Evolutionary conservation across 2,329 filamentous ascomycete species (phyloP).

Genomic region (Scytalidium lignicola): DNA sequence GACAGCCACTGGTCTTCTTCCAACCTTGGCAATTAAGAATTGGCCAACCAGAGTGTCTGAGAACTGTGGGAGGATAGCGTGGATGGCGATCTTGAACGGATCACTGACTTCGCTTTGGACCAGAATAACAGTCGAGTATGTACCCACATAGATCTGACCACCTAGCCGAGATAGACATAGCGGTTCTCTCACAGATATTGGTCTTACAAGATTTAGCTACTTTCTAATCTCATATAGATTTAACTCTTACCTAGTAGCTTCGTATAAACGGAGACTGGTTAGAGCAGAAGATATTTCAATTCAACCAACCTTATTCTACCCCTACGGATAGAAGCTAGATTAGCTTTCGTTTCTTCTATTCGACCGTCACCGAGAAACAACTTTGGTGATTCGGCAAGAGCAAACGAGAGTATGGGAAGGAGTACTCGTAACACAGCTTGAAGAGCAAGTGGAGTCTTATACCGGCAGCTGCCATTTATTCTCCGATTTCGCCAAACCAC

Average conservation of each 20-base stretch:
- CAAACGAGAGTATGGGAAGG: conserved; percentile 24
- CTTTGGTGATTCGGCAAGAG: conserved; percentile 20
- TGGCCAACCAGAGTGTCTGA: conserved; percentile 31
- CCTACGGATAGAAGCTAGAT: conserved; percentile 32
- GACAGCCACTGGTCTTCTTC: conserved; percentile 31
- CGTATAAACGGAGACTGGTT: conserved; percentile 9
- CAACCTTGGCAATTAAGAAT: conserved; percentile 29
- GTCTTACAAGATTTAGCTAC: conserved; percentile 29
- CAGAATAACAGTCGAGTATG: conserved; percentile 34
- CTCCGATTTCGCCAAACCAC: conserved; percentile 29
- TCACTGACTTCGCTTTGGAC: conserved; percentile 28
- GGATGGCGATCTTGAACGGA: conserved; percentile 30
- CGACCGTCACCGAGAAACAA: conserved; percentile 45
- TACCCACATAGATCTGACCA: conserved; percentile 37
- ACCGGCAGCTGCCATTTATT: conserved; percentile 22
- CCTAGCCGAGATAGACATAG: conserved; percentile 25
- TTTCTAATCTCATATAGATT: conserved; percentile 33
- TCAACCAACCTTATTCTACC: conserved; percentile 10
- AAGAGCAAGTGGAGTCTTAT: conserved; percentile 31
- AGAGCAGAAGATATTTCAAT: not conserved
- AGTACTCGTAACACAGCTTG: conserved; percentile 25
- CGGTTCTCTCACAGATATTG: conserved; percentile 30
- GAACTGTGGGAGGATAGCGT: conserved; percentile 30
- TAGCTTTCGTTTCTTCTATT: conserved; percentile 48
- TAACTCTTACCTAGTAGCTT: conserved; percentile 19